Evolutionary conservation across 1,284 basidiomycete genomes (phyloP).

Genomic region (Pseudomicrostroma phylloplanum): DNA sequence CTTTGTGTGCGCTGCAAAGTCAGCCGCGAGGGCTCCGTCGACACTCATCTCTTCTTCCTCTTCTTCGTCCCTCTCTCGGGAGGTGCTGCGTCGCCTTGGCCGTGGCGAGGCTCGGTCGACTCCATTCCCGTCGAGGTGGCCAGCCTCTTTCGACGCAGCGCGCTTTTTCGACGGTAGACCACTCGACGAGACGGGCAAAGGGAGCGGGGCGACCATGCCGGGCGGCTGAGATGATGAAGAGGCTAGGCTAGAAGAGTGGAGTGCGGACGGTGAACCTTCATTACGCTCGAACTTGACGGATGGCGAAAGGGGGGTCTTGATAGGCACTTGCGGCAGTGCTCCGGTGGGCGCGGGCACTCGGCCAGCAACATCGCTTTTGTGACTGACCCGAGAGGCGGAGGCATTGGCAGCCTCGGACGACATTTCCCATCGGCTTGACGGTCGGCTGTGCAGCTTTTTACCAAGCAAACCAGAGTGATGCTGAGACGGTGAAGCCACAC

Average conservation of each 20-base stretch:
- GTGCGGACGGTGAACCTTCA: no score
- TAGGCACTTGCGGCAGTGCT: no score
- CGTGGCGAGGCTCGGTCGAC: neutral
- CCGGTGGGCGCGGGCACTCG: no score
- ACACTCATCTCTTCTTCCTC: neutral
- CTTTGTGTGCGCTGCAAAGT: constrained; percentile 2
- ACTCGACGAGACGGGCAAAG: neutral
- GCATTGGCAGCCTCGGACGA: neutral
- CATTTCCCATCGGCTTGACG: neutral
- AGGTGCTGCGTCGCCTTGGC: neutral
- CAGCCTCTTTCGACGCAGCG: neutral
- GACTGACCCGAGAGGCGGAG: neutral
- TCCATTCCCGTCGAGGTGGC: neutral
- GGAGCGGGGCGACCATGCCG: neutral
- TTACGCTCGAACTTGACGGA: no score
- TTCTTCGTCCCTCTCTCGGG: neutral
- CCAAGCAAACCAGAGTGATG: neutral
- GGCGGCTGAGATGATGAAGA: neutral
- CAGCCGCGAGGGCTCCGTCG: neutral
- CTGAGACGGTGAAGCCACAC: neutral
- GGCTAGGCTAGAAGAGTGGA: no score
- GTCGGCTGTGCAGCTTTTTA: neutral
- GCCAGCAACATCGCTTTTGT: neutral
- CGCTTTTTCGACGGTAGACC: neutral
- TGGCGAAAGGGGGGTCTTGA: no score